Evolutionary conservation across 257 asterid species (phyloP).

Genomic region (Ajuga chamaepitys): DNA sequence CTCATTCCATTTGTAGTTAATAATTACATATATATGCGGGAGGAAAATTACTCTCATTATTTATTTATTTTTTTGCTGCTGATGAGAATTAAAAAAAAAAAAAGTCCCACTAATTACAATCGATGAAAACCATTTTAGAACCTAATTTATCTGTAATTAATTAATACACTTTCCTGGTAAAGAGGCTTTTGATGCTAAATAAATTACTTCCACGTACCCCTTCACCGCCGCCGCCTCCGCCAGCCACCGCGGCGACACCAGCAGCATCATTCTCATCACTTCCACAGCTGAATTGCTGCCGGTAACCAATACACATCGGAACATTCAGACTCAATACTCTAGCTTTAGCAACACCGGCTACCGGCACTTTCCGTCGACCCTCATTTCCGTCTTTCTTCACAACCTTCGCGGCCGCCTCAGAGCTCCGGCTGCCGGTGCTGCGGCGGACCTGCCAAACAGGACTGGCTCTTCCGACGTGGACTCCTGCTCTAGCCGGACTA

Average conservation of each 20-base stretch:
- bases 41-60: neutral
- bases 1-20: neutral
- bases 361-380: slow-evolving; percentile 36
- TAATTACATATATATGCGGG: slow-evolving; percentile 3
- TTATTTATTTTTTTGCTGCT: neutral
- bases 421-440: slow-evolving; percentile 16
- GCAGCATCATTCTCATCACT: slow-evolving; percentile 30
- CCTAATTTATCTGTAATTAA: neutral
- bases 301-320: slow-evolving; percentile 81
- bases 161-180: slow-evolving; percentile 72
- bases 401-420: slow-evolving; percentile 15
- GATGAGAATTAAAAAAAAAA: neutral
- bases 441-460: slow-evolving; percentile 93
- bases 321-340: slow-evolving; percentile 57
- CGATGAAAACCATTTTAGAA: neutral
- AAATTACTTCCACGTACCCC: slow-evolving; percentile 67
- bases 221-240: slow-evolving; percentile 38
- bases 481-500: slow-evolving; percentile 66
- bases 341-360: slow-evolving; percentile 26
- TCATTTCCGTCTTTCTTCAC: slow-evolving; percentile 26
- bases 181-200: slow-evolving; percentile 56
- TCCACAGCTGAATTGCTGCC: slow-evolving; percentile 59
- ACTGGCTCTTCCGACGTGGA: slow-evolving; percentile 74
- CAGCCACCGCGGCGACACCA: slow-evolving; percentile 12
- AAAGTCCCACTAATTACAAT: slow-evolving; percentile 1